phyloP scores from a whole-genome alignment of 148 eudicot species.

The Fagopyrum esculentum region DNA sequence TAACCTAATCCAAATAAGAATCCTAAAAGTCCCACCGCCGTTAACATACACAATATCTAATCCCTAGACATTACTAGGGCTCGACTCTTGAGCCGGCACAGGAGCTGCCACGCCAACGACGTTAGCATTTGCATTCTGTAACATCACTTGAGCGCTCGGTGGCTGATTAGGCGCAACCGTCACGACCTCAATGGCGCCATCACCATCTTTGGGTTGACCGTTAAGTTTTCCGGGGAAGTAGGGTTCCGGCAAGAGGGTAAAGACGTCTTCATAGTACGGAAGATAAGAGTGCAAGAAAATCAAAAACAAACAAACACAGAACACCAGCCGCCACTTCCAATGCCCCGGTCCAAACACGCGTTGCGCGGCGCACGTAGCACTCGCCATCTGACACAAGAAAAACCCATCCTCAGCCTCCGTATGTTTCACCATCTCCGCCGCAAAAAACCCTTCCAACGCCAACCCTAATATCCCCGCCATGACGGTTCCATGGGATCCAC shows the following conservation, averaged over 20 bases:
- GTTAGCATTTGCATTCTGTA: too few species aligned
- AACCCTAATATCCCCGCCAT: neutral
- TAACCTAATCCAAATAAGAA: too few species aligned
- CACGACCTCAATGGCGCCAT: neutral
- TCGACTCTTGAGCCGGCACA: too few species aligned
- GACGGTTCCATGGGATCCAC: neutral
- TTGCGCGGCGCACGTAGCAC: neutral
- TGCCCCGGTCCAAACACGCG: neutral
- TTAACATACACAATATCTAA: too few species aligned
- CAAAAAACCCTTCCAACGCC: too few species aligned
- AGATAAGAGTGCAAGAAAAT: neutral
- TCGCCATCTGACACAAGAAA: neutral
- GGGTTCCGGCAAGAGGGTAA: neutral
- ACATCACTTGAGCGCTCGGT: too few species aligned
- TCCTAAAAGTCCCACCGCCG: too few species aligned
- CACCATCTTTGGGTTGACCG: too few species aligned
- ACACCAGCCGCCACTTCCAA: neutral
- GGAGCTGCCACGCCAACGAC: too few species aligned
- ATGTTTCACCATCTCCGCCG: neutral
- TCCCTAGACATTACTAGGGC: too few species aligned
- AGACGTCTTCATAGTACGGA: neutral
- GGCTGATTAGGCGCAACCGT: neutral
- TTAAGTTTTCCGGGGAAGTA: neutral
- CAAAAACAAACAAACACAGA: neutral
- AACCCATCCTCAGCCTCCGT: neutral